Base-by-base conservation (phyloP, 1,139 yeast species). In the Diutina ranongensis region DNA sequence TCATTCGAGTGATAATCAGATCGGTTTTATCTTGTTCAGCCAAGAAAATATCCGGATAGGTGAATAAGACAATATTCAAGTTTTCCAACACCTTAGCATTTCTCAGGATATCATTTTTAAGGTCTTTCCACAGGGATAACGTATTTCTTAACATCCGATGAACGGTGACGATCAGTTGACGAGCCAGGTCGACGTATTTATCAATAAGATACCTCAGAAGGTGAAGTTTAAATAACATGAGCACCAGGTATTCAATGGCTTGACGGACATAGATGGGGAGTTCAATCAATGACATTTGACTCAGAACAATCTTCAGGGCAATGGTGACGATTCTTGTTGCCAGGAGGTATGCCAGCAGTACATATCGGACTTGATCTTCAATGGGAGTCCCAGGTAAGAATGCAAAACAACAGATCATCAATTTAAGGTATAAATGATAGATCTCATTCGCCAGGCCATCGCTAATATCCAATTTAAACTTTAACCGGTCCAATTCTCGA, bases 51-150 rank as follows among this genome's bases (percentile, higher is more conserved):
- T 87, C 92, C 0, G 97, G 96, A 56, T 86, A 88, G 0, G 94
- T 84, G 50, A 84, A 83, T 45, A 89, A 71, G 9, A 86, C 96
- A 59, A 85, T 83, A 56, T 89, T 89, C 55, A 88, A 71, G 58
- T 87, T 87, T 55, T 89, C 97, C 54, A 89, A 68, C n/a, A 88
- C 94, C 54, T 85, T 85, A 2, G 97, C 97, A 0, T 94, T 86
- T 59, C 97, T 74, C 2, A 94, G 82, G 35, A 88, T 84, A 61
- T 88, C 97, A 62, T 87, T 88, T 53, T 86, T 88, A 45, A 88
- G 85, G 53, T 82, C 86, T 51, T 83, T 80, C 97, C 97, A 89
- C 9, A 95, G 89, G 2, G 92, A 80, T 41, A 88, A 68, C 59
- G 92, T 88, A 58, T 89, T 88, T 60, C 97, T 72, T 60, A 80